Percentiles rank a stretch among this genome's conserved stretches.
Evolutionary conservation across 495 filamentous ascomycete species (phyloP).

Genomic region (Alectoria sarmentosa): DNA sequence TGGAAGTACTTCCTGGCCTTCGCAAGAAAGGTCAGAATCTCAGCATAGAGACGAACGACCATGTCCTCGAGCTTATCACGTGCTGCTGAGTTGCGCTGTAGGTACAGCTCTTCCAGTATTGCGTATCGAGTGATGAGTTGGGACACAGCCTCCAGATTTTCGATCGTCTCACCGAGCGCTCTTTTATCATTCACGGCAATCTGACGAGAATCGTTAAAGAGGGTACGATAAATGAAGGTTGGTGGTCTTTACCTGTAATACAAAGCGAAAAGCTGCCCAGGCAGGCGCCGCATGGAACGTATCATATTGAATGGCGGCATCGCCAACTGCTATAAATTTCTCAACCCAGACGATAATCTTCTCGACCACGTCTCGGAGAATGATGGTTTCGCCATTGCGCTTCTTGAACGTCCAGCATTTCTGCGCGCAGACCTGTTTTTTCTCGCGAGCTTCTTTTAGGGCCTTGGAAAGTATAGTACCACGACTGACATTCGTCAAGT

Average conservation of each 20-base stretch:
- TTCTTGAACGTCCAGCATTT: background rate
- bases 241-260: background rate
- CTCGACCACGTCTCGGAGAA: background rate
- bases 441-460: background rate
- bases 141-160: constrained; percentile 15
- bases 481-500: background rate
- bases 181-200: background rate
- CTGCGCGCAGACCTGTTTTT: background rate
- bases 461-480: background rate
- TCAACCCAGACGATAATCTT: background rate
- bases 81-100: constrained; percentile 2
- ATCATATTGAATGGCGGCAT: background rate
- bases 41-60: constrained; percentile 19
- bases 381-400: background rate
- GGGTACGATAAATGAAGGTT: background rate
- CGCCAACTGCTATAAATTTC: background rate
- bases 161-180: background rate
- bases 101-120: constrained; percentile 19
- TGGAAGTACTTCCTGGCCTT: constrained; percentile 11
- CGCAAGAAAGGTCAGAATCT: constrained; percentile 20
- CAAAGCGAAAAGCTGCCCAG: background rate
- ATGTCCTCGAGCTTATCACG: constrained; percentile 11
- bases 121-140: constrained; percentile 24
- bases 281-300: background rate
- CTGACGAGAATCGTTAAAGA: background rate